These are phyloP conservation scores for Diospyros lotus DNA, from an alignment of 148 eudicot species.

Conservation along the genomic window DNA sequence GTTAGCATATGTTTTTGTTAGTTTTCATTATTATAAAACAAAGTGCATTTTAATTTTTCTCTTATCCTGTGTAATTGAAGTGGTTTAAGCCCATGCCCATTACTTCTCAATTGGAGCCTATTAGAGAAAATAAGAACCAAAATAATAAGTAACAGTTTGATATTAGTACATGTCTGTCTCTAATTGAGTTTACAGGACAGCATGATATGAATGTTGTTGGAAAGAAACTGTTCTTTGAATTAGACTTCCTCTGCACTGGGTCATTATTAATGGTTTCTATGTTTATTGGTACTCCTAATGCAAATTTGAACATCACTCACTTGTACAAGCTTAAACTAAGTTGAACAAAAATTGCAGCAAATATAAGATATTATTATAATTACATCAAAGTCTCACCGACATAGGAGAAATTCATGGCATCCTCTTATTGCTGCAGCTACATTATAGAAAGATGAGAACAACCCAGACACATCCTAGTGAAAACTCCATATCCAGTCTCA, in stretches of 20 bases:
- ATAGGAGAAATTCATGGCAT: too few species aligned
- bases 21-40: background rate
- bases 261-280: background rate
- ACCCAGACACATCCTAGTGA: background rate
- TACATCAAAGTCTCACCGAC: too few species aligned
- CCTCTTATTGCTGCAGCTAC: too few species aligned
- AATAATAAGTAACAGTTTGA: background rate
- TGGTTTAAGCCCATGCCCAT: background rate
- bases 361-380: too few species aligned
- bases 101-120: too few species aligned
- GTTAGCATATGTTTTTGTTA: background rate
- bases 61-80: background rate
- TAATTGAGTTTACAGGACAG: background rate
- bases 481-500: background rate
- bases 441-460: too few species aligned
- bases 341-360: background rate
- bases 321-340: background rate
- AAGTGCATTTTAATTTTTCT: background rate
- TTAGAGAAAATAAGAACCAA: background rate
- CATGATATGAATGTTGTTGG: background rate
- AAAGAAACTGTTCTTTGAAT: background rate
- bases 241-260: background rate
- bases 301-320: background rate
- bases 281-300: background rate
- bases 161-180: background rate